Percentiles rank a stretch among this genome's conserved stretches.
Evolutionary conservation across 179 eudicot species (phyloP).

Genomic region (Carnegiea gigantea): DNA sequence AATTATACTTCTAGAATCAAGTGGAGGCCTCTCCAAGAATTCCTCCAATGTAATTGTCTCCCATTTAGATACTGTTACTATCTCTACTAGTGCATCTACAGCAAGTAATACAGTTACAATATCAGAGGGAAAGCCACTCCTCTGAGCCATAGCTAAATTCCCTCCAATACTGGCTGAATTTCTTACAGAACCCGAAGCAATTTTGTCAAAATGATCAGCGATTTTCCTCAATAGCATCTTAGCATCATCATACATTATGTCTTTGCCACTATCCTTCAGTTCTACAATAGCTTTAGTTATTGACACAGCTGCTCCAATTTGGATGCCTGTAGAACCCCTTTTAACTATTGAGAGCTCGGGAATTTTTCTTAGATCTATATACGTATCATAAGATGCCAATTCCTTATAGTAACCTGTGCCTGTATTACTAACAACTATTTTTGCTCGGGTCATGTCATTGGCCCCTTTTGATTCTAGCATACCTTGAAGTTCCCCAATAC

Average conservation of each 20-base stretch:
- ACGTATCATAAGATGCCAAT: constrained; percentile 44
- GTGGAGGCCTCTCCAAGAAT: constrained; percentile 57
- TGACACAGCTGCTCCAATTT: constrained; percentile 76
- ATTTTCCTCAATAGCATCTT: constrained; percentile 45
- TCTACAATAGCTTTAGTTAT: constrained; percentile 59
- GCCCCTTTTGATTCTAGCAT: constrained; percentile 32
- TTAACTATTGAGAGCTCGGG: constrained; percentile 64
- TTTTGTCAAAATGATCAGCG: constrained; percentile 75
- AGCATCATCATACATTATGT: constrained; percentile 21
- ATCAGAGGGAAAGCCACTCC: constrained; percentile 80
- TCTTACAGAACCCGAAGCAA: constrained; percentile 70
- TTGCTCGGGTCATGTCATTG: constrained; percentile 36
- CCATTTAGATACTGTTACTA: constrained; percentile 38
- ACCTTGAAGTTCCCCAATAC: constrained; percentile 55
- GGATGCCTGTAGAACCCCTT: constrained; percentile 45
- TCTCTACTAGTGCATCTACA: constrained; percentile 51
- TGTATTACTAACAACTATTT: constrained; percentile 79
- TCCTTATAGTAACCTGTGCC: constrained; percentile 85
- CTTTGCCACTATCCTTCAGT: constrained; percentile 40
- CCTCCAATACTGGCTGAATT: constrained; percentile 93
- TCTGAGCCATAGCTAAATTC: constrained; percentile 86
- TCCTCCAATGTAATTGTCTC: constrained; percentile 64
- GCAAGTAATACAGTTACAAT: constrained; percentile 78
- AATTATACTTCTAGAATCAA: constrained; percentile 58
- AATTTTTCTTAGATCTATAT: constrained; percentile 69